Evolutionary conservation across 768 basidiomycete species (phyloP).

Genomic region (Tylopilus intermedius): DNA sequence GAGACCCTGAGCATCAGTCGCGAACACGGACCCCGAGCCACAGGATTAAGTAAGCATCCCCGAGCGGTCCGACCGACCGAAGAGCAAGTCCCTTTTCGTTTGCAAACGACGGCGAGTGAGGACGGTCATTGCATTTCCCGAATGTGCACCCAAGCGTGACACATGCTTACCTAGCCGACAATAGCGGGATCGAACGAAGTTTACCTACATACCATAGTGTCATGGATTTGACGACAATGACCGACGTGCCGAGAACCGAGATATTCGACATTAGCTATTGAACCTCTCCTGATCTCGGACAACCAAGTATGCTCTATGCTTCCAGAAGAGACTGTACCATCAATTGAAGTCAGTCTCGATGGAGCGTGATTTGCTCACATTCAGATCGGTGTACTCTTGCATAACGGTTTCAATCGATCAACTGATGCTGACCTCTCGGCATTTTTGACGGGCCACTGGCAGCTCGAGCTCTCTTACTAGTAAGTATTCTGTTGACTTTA

Average conservation of each 20-base stretch:
- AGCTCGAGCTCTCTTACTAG: too few relatives aligned
- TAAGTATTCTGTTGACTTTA: too few relatives aligned
- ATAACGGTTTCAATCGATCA: too few relatives aligned
- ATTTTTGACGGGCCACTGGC: not conserved
- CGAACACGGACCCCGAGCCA: not conserved
- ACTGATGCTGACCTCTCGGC: too few relatives aligned
- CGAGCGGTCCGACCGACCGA: not conserved
- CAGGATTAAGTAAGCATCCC: slow-evolving; percentile 10
- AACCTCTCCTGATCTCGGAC: not conserved
- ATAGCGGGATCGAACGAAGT: slow-evolving; percentile 1
- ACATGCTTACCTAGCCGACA: not conserved
- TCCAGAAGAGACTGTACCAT: slow-evolving; percentile 8
- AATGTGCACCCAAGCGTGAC: not conserved
- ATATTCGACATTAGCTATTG: not conserved
- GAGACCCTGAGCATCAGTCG: not conserved
- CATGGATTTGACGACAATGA: not conserved
- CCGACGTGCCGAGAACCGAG: not conserved
- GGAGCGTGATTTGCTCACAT: slow-evolving; percentile 8
- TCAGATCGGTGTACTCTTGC: not conserved
- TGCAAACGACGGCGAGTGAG: not conserved
- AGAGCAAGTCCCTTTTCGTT: not conserved
- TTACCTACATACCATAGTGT: not conserved
- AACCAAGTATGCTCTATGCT: not conserved
- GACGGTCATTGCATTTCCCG: not conserved
- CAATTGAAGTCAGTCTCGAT: slow-evolving; percentile 10